These are phyloP conservation scores for Solanum corneliomulleri DNA, from an alignment of 257 asterid species.

Conservation along the genomic window DNA sequence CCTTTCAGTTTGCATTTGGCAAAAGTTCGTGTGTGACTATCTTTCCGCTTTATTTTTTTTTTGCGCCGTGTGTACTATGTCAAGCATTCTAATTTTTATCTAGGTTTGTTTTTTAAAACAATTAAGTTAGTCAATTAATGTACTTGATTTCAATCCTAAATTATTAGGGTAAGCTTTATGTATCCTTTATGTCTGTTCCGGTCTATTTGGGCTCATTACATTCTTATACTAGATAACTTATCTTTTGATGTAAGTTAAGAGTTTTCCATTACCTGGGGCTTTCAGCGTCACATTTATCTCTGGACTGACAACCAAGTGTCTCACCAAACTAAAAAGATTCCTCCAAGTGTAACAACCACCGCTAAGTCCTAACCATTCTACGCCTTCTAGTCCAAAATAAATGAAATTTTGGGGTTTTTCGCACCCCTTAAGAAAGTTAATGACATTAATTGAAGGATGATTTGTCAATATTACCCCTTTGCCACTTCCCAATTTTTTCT, in stretches of 20 bases:
- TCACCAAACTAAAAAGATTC: background rate
- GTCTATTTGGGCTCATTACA: background rate
- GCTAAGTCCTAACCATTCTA: background rate
- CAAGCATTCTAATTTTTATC: background rate
- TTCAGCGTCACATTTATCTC: background rate
- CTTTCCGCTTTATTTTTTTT: background rate
- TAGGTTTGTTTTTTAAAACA: background rate
- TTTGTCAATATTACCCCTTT: background rate
- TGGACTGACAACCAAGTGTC: background rate
- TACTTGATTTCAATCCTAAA: background rate
- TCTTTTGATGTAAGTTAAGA: background rate
- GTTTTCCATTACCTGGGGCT: background rate
- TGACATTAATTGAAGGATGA: background rate
- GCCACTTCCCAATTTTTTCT: background rate
- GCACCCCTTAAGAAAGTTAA: background rate
- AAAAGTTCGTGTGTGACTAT: background rate
- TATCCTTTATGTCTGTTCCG: background rate
- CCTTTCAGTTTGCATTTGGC: background rate
- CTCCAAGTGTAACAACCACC: background rate
- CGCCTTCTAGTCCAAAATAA: background rate
- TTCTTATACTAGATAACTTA: background rate
- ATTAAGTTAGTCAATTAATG: background rate
- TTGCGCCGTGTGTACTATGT: background rate
- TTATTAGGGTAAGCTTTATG: background rate
- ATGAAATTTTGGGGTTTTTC: background rate